A percentile compares a stretch with the other conserved stretches of the same genome.
Conservation (phyloP, 306 rosid species). For the Inga leiocalycina region DNA sequence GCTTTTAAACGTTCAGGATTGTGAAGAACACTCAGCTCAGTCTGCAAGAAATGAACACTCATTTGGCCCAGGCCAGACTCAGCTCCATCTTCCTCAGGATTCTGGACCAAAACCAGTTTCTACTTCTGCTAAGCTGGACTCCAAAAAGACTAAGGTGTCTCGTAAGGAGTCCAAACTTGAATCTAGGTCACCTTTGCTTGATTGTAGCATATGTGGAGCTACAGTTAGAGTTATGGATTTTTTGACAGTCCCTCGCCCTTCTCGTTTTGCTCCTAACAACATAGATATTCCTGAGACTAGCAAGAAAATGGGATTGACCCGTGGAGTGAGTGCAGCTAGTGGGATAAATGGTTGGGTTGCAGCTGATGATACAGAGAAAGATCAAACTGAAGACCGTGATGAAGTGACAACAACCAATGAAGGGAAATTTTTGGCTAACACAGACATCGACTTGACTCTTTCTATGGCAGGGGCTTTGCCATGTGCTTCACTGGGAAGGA, state of each 20-base stretch:
- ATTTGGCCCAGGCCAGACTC: slow-evolving; percentile 74
- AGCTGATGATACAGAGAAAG: slow-evolving; percentile 84
- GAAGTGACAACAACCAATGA: slow-evolving; percentile 90
- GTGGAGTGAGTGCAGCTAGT: slow-evolving; percentile 99
- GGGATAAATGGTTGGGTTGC: slow-evolving; percentile 98
- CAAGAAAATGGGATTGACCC: slow-evolving; percentile 93
- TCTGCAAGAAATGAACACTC: slow-evolving; percentile 95
- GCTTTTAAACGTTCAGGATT: slow-evolving; percentile 89
- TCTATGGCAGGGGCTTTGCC: slow-evolving; percentile 84
- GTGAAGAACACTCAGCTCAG: slow-evolving; percentile 98
- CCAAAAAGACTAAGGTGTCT: slow-evolving; percentile 71
- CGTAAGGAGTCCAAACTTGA: slow-evolving; percentile 74
- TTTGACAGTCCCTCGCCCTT: slow-evolving; percentile 78
- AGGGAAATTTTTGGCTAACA: slow-evolving; percentile 49
- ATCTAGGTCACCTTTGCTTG: slow-evolving; percentile 78
- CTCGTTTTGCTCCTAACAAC: slow-evolving; percentile 69
- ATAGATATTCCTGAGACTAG: slow-evolving; percentile 81
- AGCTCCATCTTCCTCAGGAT: slow-evolving; percentile 68
- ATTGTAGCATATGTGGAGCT: slow-evolving; percentile 97
- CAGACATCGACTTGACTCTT: slow-evolving; percentile 88
- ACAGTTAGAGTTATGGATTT: slow-evolving; percentile 85
- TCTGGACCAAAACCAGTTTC: slow-evolving; percentile 72
- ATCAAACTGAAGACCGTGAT: slow-evolving; percentile 89
- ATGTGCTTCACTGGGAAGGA: slow-evolving; percentile 63
- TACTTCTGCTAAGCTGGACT: slow-evolving; percentile 72